Conservation (phyloP, 176 grass and related monocot species). For the Paspalum notatum region DNA sequence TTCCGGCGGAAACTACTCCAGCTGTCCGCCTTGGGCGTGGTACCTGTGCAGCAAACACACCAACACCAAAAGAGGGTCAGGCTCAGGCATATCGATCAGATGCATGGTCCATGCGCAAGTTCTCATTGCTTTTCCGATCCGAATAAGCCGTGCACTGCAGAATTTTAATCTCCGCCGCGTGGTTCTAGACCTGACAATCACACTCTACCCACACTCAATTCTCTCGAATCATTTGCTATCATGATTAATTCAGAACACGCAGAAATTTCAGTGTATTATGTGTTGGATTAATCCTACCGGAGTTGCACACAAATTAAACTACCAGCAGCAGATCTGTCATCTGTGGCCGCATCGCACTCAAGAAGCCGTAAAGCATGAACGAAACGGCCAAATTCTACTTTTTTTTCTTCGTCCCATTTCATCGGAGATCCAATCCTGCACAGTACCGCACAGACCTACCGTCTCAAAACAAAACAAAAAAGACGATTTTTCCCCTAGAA, state of each 20-base stretch:
- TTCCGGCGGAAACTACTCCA: slow-evolving; percentile 65
- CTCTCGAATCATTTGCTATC: neutral
- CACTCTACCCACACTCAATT: neutral
- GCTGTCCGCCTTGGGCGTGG: slow-evolving; percentile 44
- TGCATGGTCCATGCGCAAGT: neutral
- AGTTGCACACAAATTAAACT: neutral
- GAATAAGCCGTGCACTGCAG: neutral
- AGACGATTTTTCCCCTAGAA: neutral
- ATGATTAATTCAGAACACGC: neutral
- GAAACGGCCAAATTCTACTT: neutral
- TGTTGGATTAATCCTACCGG: neutral
- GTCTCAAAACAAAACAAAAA: neutral
- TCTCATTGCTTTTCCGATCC: slow-evolving; percentile 20
- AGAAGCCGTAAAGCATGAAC: neutral
- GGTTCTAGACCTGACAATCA: neutral
- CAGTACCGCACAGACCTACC: neutral
- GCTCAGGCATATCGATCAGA: neutral
- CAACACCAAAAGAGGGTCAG: neutral
- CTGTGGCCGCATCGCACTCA: neutral
- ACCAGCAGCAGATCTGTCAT: slow-evolving; percentile 20
- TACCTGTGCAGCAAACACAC: slow-evolving; percentile 51
- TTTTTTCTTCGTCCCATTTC: neutral
- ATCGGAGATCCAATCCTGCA: slow-evolving; percentile 35
- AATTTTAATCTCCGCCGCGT: neutral
- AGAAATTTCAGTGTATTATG: neutral